Base-by-base conservation (phyloP, 306 rosid species). In the Purshia tridentata region DNA sequence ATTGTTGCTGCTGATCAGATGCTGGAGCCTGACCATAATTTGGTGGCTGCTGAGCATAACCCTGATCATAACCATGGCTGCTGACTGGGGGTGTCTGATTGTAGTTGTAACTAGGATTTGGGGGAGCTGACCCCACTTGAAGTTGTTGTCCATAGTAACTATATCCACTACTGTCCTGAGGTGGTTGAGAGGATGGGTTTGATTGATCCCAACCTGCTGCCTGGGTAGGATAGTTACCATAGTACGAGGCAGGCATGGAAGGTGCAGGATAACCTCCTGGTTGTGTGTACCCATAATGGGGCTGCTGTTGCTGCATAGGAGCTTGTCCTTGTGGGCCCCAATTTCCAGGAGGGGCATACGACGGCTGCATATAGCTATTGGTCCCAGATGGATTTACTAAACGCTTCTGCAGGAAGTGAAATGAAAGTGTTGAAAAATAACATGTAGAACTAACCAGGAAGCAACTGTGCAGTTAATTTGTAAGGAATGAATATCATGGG, bases 201-300 rank as follows among this genome's bases (percentile, higher is more conserved):
- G 83, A 53, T 4, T 71, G 88, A 81, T 85, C 88, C 86, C 86
- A 81, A 72, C 80, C 82, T 39, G 73, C 77, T 62, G 2, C 84
- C 67, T 82, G 75, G 22, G 84, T 54, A 46, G 86, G 80, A 74
- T 85, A 82, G 80, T 63, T 72, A 44, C 82, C 69, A 57, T 85
- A 85, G 77, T 85, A 85, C 0, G 80, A 40, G 29, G 77, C 58
- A 57, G 88, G 70, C 49, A 80, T 72, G 0, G 67, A 72, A 29
- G 76, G 76, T 11, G 79, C 72, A 59, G 40, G 53, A 69, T 84
- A 81, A 49, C 77, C 76, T 78, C 80, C 83, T 10, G 85, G 65
- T 57, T 80, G 82, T 11, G 84, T 47, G 19, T 81, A 85, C 22
- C 83, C 84, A 57, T 85, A 85, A 46, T 78, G 84, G 42, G 88